Evolutionary conservation across 2,329 filamentous ascomycete species (phyloP).

Genomic region (Penicillium griseofulvum): DNA sequence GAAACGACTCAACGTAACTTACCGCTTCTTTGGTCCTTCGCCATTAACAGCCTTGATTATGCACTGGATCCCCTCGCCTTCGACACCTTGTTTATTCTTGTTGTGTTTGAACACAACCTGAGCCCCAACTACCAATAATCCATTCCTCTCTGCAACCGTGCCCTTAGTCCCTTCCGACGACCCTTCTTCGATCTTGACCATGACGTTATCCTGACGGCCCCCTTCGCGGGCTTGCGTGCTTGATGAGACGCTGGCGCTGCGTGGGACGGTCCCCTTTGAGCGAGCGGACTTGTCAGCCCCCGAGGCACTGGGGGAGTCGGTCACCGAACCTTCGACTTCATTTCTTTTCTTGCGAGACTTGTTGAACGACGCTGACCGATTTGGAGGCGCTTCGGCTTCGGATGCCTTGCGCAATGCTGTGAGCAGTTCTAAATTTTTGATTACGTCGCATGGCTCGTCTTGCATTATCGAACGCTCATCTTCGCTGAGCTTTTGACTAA

Average conservation of each 20-base stretch:
- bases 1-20: slow-evolving; percentile 14
- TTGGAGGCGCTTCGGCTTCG: slow-evolving; percentile 45
- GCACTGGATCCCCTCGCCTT: slow-evolving; percentile 65
- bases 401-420: slow-evolving; percentile 49
- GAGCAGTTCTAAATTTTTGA: slow-evolving; percentile 51
- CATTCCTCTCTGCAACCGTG: slow-evolving; percentile 44
- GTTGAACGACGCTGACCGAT: slow-evolving; percentile 36
- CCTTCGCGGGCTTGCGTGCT: slow-evolving; percentile 40
- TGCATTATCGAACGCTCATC: slow-evolving; percentile 49
- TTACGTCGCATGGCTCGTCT: slow-evolving; percentile 51
- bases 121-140: slow-evolving; percentile 46
- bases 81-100: slow-evolving; percentile 51
- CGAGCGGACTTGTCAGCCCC: slow-evolving; percentile 45
- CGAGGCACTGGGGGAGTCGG: slow-evolving; percentile 47
- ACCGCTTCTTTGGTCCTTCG: slow-evolving; percentile 67
- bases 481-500: slow-evolving; percentile 48
- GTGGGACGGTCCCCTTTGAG: slow-evolving; percentile 41
- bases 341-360: slow-evolving; percentile 49
- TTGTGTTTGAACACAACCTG: slow-evolving; percentile 53
- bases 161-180: slow-evolving; percentile 43
- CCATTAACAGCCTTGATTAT: slow-evolving; percentile 73
- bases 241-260: slow-evolving; percentile 43
- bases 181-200: slow-evolving; percentile 46
- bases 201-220: slow-evolving; percentile 36
- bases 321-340: slow-evolving; percentile 44